Evolutionary conservation across 495 filamentous ascomycete genomes (phyloP), one percentile per base, ranked within the genome.

Genomic region (Penicillium mononematosum): DNA sequence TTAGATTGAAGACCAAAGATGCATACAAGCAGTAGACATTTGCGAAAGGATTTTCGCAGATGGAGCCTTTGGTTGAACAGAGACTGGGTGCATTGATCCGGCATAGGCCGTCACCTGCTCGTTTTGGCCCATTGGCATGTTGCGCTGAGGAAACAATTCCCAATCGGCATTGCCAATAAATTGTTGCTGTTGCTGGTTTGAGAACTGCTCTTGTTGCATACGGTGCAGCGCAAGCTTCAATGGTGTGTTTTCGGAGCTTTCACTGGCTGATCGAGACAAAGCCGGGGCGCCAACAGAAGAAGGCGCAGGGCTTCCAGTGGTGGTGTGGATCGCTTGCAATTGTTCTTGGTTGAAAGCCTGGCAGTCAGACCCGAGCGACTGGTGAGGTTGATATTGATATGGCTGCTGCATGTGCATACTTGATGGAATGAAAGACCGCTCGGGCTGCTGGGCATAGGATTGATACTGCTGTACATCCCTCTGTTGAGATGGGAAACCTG

Each of bases 1-100:
- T 45, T 8, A 12, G 2, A 39, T 39, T n/a, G 16, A 17, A 25
- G 3, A 8, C 8, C 22, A n/a, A 5, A 22, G 17, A 20, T 11
- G 12, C 64, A 51, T 62, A 67, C 66, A 69, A 50, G 58, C 61
- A 59, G 74, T 75, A 60, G 83, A 87, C 29, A 84, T 90, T 58
- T 77, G 71, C 39, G 85, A 83, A 59, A 78, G 77, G 56, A 79
- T 77, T 34, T 66, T 63, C 12, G 65, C 63, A 17, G 64, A 66
- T 38, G 64, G 62, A 45, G 56, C 55, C 61, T 76, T 72, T 53
- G 73, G 73, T 58, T 76, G 73, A 62, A 73, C 63, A 59, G 75
- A 75, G 49, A 73, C 59, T 49, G 67, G 69, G 29, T 76, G 66
- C 60, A 73, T 66, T 29, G 69, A 50, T 29, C 58, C 50, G 32